phyloP scores from a whole-genome alignment of 768 basidiomycete genomes.

The Cystoderma amianthinum region DNA sequence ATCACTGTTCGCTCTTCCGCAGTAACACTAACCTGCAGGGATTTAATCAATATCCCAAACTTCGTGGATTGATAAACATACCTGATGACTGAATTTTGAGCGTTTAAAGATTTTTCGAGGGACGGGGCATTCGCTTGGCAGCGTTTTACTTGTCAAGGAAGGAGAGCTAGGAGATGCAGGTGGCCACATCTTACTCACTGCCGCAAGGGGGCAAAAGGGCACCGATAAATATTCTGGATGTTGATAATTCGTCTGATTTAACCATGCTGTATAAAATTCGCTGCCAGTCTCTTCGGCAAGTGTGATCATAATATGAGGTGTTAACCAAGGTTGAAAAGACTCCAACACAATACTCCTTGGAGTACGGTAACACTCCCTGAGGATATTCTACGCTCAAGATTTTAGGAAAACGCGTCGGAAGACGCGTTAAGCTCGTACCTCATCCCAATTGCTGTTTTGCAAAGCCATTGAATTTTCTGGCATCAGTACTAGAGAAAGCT shows the following conservation, averaged over 20 bases:
- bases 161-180: too few species aligned
- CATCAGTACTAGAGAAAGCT: too few species aligned
- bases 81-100: conserved; percentile 20
- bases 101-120: conserved; percentile 20
- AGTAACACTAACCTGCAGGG: conserved; percentile 9
- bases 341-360: conserved; percentile 35
- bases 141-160: too few species aligned
- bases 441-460: neutral
- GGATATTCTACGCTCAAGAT: conserved; percentile 16
- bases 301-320: conserved; percentile 51
- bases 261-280: conserved; percentile 23
- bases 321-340: conserved; percentile 26
- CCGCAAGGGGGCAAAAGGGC: conserved; percentile 16
- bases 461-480: too few species aligned
- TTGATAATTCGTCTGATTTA: conserved; percentile 30
- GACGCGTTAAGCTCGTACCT: neutral
- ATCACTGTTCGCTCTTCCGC: conserved; percentile 21
- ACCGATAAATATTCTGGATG: conserved; percentile 24
- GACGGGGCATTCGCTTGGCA: too few species aligned
- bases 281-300: conserved; percentile 29
- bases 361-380: conserved; percentile 12
- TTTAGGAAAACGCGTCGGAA: neutral
- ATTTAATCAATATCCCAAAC: neutral
- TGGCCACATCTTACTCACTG: too few species aligned
- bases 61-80: conserved; percentile 9